Evolutionary conservation across 2,329 filamentous ascomycete genomes (phyloP), one percentile per base, ranked within the genome.

Genomic region (Botrytis medusae): DNA sequence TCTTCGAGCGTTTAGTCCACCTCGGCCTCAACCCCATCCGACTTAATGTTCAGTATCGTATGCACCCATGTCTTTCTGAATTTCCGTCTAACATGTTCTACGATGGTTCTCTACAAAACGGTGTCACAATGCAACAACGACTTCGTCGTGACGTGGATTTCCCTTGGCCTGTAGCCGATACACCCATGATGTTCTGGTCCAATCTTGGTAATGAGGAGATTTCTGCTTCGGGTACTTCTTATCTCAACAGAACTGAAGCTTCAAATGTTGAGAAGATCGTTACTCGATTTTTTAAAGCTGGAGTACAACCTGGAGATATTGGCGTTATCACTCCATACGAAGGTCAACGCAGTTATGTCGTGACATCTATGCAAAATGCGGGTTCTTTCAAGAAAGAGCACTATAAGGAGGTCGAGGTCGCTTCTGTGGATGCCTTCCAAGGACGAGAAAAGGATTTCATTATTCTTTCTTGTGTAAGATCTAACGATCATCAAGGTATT

Each of bases 81-180:
- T 99, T 99, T 80, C 96, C 96, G 0, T 98, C 95, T 74, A 98
- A 98, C 84, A 98, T 99, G 96, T 99, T 99, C 83, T 99, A 99
- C 83, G 96, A 98, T 79, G 96, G 96, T 32, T 96, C 94, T 72
- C 87, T 99, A 72, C 96, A 99, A 83, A 99, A 99, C 78, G 96
- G 96, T 81, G 93, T 99, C 64, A 97, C 95, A 0, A 93, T 93
- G 81, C 91, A 93, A 77, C 92, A 97, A 80, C 92, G 96, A 74
- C 87, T 98, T 76, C 92, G 95, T 75, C 92, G 92, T 77, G 95
- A 99, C 79, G 94, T 99, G 42, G 96, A 99, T 82, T 99, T 99
- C 82, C 96, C 96, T 20, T 99, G 96, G 96, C 96, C 96, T 4
- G 93, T 97, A 44, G 89, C 87, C 32, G 95, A 98, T 81, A 94